Evolutionary conservation across 2,329 filamentous ascomycete genomes (phyloP).

Genomic region (Ceratocystis lukuohia): DNA sequence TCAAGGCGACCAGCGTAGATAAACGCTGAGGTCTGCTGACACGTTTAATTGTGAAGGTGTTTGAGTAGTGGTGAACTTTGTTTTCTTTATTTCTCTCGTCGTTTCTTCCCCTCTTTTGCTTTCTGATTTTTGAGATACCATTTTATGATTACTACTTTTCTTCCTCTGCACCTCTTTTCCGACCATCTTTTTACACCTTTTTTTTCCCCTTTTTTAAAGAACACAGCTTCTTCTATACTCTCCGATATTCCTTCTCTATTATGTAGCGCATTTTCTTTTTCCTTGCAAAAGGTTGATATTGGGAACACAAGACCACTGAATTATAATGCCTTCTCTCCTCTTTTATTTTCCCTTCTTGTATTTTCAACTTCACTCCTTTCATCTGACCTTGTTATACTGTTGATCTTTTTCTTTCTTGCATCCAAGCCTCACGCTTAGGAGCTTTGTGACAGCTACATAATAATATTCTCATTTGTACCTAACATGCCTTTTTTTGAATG

Average conservation of each 20-base stretch:
- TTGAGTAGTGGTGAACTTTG: neutral
- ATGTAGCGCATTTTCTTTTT: neutral
- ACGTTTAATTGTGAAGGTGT: neutral
- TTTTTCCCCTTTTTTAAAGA: neutral
- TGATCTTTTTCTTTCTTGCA: neutral
- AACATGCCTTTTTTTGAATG: neutral
- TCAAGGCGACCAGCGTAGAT: slow-evolving; percentile 8
- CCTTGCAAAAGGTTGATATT: neutral
- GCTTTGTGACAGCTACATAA: neutral
- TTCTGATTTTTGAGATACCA: slow-evolving; percentile 16
- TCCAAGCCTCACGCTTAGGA: neutral
- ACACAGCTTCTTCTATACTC: neutral
- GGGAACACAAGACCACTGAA: slow-evolving; percentile 1
- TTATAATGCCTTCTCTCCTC: neutral
- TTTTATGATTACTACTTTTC: neutral
- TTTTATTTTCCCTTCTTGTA: neutral
- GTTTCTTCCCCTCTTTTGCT: neutral
- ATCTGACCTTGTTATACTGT: neutral
- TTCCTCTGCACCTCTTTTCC: neutral
- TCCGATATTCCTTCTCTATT: neutral
- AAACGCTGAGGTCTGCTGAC: neutral
- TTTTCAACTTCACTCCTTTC: neutral
- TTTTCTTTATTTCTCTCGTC: slow-evolving; percentile 11
- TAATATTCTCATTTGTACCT: neutral
- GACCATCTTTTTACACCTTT: neutral